Conservation (phyloP, 2,329 filamentous ascomycete species). For the Colletotrichum chlorophyti region DNA sequence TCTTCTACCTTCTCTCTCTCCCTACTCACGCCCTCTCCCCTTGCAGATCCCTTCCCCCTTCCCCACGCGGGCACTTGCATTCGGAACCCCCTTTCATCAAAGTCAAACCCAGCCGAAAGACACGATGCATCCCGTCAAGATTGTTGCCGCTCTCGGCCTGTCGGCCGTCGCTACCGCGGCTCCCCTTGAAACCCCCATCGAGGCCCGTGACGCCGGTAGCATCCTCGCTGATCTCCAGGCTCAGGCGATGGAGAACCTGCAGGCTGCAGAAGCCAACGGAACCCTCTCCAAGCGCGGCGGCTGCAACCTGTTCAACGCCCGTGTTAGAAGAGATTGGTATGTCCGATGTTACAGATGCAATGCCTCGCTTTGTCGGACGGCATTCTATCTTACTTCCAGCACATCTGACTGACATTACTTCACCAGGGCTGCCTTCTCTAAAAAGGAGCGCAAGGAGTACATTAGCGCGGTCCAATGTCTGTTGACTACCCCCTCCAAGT, state of each 20-base stretch:
- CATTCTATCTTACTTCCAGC: neutral
- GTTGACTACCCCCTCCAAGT: conserved; percentile 17
- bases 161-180: conserved; percentile 1
- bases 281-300: conserved; percentile 7
- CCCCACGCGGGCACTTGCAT: conserved; percentile 2
- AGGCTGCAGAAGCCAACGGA: conserved; percentile 14
- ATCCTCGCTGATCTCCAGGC: conserved; percentile 13
- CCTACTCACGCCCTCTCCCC: neutral
- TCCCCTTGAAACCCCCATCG: conserved; percentile 1
- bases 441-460: conserved; percentile 29
- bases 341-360: neutral
- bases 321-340: conserved; percentile 11
- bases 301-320: conserved; percentile 13
- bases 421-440: conserved; percentile 32
- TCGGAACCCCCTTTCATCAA: conserved; percentile 10
- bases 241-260: conserved; percentile 13
- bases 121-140: conserved; percentile 12
- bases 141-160: conserved; percentile 6
- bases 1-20: conserved; percentile 3
- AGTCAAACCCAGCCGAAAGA: neutral
- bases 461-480: conserved; percentile 29
- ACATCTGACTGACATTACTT: neutral
- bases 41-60: conserved; percentile 7
- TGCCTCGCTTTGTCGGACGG: neutral
- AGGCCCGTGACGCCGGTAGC: conserved; percentile 3